Base-by-base conservation (phyloP, 2,329 filamentous ascomycete genomes). In the Ceratocystis papillata region DNA sequence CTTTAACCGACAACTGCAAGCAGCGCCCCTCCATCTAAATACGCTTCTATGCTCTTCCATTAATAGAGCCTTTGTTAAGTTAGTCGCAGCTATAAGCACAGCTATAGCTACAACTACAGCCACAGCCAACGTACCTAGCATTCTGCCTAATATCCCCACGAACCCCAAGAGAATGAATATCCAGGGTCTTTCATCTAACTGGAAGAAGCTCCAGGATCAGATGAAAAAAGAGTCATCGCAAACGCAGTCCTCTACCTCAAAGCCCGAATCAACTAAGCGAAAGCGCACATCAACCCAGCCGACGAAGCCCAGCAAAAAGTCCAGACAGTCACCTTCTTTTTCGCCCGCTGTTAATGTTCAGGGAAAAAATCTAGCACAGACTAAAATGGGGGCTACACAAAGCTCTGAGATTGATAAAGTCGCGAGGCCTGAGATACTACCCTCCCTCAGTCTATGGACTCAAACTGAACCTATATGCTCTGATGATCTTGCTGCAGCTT, bases 161-260 rank as follows among this genome's bases (percentile, higher is more conserved):
- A 30, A 5, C 61, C 20, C 65, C 8, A 7, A 20, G 25, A 67
- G 48, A 17, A 67, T 65, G 66, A 41, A 74, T 20, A 67, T 63
- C 63, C 25, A 75, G 46, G 77, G 77, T 71, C 75, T 87, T 44
- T 87, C 84, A 12, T 84, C 82, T 65, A 92, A 92, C 73, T 92
- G 88, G 88, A 90, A 90, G 76, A 87, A 83, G 76, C 80, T 92
- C 65, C 87, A 90, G 76, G 81, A 82, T 70, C 81, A 81, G 71
- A 76, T 84, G 70, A 79, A 82, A 72, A 73, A 78, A 50, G 78
- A 80, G 67, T 30, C 61, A 17, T 69, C 72, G 69, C 46, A 71
- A 41, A 65, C 73, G 15, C 65, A 70, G 60, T 62, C 72, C 8
- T 45, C 50, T 5, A 68, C 72, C 69, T 48, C 71, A 37, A 64